Conservation (phyloP, 2,329 filamentous ascomycete species). For the Colletotrichum neosansevieriae region DNA sequence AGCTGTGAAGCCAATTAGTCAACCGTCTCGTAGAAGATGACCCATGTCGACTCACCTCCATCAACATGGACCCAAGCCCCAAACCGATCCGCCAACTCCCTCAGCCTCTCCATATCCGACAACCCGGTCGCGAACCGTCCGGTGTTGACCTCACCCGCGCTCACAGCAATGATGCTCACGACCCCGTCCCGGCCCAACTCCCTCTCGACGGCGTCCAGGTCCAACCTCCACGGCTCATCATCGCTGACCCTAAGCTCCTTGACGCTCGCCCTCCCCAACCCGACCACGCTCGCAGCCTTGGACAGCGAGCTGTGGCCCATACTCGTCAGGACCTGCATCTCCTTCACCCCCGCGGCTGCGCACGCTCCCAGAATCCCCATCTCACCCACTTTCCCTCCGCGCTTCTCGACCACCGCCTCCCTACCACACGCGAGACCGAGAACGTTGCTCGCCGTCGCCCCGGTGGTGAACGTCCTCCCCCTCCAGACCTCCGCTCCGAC, state of each 20-base stretch:
- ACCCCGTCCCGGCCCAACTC: slow-evolving; percentile 65
- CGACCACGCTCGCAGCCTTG: slow-evolving; percentile 86
- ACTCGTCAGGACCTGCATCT: slow-evolving; percentile 83
- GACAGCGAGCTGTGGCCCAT: slow-evolving; percentile 85
- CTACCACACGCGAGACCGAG: slow-evolving; percentile 77
- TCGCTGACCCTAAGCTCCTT: slow-evolving; percentile 66
- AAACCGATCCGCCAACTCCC: slow-evolving; percentile 78
- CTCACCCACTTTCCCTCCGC: slow-evolving; percentile 69
- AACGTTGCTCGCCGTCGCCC: slow-evolving; percentile 81
- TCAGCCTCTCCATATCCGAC: slow-evolving; percentile 72
- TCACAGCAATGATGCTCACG: slow-evolving; percentile 83
- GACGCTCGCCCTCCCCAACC: slow-evolving; percentile 78
- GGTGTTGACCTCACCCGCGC: slow-evolving; percentile 91
- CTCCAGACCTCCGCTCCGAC: slow-evolving; percentile 70
- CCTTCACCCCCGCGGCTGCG: slow-evolving; percentile 69
- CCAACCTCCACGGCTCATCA: slow-evolving; percentile 75
- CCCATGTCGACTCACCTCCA: slow-evolving; percentile 64
- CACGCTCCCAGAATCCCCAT: slow-evolving; percentile 78
- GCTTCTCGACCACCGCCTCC: slow-evolving; percentile 69
- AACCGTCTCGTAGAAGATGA: slow-evolving; percentile 18
- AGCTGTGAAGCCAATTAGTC: slow-evolving; percentile 57
- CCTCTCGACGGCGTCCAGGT: slow-evolving; percentile 73
- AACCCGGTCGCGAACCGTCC: slow-evolving; percentile 77
- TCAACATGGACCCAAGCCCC: slow-evolving; percentile 91
- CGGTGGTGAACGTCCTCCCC: slow-evolving; percentile 68